phyloP scores from a whole-genome alignment of 1,284 basidiomycete genomes.

The Tremellales sp. region DNA sequence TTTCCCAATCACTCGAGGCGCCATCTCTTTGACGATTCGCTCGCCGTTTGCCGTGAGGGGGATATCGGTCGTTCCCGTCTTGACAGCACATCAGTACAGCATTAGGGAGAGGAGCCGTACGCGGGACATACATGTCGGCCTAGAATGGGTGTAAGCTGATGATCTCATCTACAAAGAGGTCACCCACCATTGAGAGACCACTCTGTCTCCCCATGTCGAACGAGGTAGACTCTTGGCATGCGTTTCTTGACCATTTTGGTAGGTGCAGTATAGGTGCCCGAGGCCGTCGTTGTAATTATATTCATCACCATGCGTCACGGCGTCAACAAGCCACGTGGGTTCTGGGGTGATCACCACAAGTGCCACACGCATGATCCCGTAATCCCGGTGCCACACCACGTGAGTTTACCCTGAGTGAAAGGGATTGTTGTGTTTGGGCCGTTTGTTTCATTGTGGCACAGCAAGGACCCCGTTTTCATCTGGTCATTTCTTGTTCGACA shows the following conservation, averaged over 20 bases:
- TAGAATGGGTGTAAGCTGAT: conserved; percentile 6
- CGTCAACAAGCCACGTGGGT: not conserved
- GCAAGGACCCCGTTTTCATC: too few relatives aligned
- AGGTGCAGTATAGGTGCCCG: not conserved
- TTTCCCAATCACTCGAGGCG: conserved; percentile 64
- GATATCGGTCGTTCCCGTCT: conserved; percentile 87
- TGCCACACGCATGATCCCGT: not conserved
- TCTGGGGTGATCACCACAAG: not conserved
- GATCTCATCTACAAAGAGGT: not conserved
- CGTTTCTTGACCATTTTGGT: conserved; percentile 31
- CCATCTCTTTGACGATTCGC: conserved; percentile 64
- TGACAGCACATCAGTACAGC: not conserved
- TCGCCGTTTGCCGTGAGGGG: conserved; percentile 80
- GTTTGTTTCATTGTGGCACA: too few relatives aligned
- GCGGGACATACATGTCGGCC: conserved; percentile 64
- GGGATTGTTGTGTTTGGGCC: too few relatives aligned
- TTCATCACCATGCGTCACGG: not conserved
- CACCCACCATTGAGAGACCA: conserved; percentile 76
- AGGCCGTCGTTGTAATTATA: not conserved
- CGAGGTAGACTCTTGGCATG: conserved; percentile 50
- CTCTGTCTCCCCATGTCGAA: conserved; percentile 70
- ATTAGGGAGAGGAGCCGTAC: not conserved
- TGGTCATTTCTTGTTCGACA: too few relatives aligned
- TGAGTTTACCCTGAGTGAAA: too few relatives aligned
- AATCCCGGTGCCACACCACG: too few relatives aligned